These are phyloP conservation scores for Tulasnella sp. DNA, from an alignment of 768 basidiomycete species.

Conservation along the genomic window DNA sequence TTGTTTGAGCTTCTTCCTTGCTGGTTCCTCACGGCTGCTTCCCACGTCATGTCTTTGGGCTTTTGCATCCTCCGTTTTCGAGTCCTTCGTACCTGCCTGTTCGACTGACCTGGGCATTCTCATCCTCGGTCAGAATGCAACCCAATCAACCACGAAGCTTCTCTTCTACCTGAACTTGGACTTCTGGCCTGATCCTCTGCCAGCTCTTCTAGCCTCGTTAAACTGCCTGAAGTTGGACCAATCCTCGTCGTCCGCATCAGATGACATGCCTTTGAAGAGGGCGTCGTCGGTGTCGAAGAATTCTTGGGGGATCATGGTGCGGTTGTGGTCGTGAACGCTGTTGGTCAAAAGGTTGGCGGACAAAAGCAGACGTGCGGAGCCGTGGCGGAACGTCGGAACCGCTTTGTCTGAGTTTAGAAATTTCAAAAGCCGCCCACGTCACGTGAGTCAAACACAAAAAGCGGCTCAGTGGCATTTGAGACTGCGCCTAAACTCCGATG, in stretches of 20 bases:
- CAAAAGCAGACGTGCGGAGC: neutral
- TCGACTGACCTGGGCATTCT: neutral
- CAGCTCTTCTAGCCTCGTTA: neutral
- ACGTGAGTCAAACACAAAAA: neutral
- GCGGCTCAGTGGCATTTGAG: neutral
- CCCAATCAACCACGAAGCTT: neutral
- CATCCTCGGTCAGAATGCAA: neutral
- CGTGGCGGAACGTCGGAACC: neutral
- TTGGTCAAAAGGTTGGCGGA: neutral
- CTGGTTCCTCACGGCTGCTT: conserved; percentile 7
- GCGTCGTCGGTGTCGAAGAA: conserved; percentile 6
- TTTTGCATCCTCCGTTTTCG: neutral
- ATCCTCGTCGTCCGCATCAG: conserved; percentile 13
- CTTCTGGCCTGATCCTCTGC: neutral
- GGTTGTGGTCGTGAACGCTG: neutral
- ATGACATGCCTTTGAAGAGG: conserved; percentile 15
- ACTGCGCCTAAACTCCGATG: neutral
- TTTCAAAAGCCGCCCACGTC: neutral
- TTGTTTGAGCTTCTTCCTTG: conserved; percentile 9
- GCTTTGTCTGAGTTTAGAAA: neutral
- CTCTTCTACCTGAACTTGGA: neutral
- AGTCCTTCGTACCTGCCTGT: neutral
- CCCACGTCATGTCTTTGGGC: conserved; percentile 4
- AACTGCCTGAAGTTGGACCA: neutral
- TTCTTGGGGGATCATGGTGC: conserved; percentile 2